phyloP scores from a whole-genome alignment of 1,284 basidiomycete species.

The Spongispora temasekensis region DNA sequence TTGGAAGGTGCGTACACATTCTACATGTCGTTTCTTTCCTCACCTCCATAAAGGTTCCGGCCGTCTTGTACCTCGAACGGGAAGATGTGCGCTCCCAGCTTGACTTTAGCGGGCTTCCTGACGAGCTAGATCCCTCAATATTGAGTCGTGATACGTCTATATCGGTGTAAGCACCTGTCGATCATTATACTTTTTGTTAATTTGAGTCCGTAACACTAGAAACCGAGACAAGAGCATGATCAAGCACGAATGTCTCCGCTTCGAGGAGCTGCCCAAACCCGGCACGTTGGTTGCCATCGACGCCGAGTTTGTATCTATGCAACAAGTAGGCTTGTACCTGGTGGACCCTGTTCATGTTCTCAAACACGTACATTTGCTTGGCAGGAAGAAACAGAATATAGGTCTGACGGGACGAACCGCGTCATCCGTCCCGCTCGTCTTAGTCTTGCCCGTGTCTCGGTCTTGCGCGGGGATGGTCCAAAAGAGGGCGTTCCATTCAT shows the following conservation, averaged over 20 bases:
- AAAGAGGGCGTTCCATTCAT: slow-evolving; percentile 90
- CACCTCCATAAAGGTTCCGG: slow-evolving; percentile 64
- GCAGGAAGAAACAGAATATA: slow-evolving; percentile 92
- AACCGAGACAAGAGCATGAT: slow-evolving; percentile 75
- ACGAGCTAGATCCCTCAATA: slow-evolving; percentile 71
- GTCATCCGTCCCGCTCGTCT: slow-evolving; percentile 90
- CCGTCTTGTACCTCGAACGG: slow-evolving; percentile 87
- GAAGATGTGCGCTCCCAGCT: slow-evolving; percentile 60
- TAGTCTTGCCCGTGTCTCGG: slow-evolving; percentile 93
- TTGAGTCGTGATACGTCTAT: slow-evolving; percentile 88
- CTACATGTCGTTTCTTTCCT: neutral
- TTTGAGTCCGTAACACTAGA: slow-evolving; percentile 29
- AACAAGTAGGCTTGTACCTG: slow-evolving; percentile 58
- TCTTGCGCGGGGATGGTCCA: slow-evolving; percentile 82
- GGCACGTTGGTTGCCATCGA: slow-evolving; percentile 95
- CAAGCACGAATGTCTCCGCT: slow-evolving; percentile 74
- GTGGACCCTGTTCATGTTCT: neutral
- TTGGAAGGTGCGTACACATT: slow-evolving; percentile 75
- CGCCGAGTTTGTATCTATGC: slow-evolving; percentile 96
- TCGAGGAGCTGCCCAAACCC: slow-evolving; percentile 80
- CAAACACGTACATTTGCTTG: neutral
- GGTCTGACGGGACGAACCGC: slow-evolving; percentile 93
- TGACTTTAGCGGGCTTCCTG: slow-evolving; percentile 68
- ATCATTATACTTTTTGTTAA: neutral
- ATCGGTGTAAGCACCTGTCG: slow-evolving; percentile 58